A percentile compares a stretch with the other conserved stretches of the same genome.
phyloP scores from a whole-genome alignment of 129 eudicot species.

The Logfia minima region DNA sequence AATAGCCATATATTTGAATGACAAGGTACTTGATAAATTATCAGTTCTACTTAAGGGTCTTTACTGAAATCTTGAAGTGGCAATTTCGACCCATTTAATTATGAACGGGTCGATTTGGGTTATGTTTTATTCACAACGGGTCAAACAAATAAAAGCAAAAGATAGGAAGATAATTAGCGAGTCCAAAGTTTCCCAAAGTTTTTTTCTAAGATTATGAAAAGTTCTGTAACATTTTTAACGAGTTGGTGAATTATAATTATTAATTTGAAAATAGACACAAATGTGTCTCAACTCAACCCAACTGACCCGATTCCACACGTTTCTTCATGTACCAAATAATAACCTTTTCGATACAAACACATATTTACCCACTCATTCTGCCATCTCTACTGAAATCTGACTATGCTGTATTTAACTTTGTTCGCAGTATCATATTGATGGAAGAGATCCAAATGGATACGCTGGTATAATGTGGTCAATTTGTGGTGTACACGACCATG shows the following conservation, averaged over 20 bases:
- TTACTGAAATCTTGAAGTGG: constrained; percentile 5
- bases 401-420: neutral
- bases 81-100: constrained; percentile 2
- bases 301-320: neutral
- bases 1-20: constrained; percentile 73
- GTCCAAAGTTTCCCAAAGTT: neutral
- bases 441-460: constrained; percentile 95
- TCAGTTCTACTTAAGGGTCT: neutral
- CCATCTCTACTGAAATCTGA: constrained; percentile 13
- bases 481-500: constrained; percentile 97
- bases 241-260: neutral
- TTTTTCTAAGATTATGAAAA: neutral
- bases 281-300: constrained; percentile 7
- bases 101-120: neutral
- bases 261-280: neutral
- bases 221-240: neutral
- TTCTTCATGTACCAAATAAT: neutral
- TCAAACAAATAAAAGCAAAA: neutral
- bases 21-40: constrained; percentile 55
- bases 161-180: neutral
- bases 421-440: constrained; percentile 80
- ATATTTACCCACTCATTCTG: neutral
- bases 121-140: neutral
- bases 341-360: neutral
- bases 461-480: constrained; percentile 99